Conservation (phyloP, 2,329 filamentous ascomycete species). For the Alternaria triticina region DNA sequence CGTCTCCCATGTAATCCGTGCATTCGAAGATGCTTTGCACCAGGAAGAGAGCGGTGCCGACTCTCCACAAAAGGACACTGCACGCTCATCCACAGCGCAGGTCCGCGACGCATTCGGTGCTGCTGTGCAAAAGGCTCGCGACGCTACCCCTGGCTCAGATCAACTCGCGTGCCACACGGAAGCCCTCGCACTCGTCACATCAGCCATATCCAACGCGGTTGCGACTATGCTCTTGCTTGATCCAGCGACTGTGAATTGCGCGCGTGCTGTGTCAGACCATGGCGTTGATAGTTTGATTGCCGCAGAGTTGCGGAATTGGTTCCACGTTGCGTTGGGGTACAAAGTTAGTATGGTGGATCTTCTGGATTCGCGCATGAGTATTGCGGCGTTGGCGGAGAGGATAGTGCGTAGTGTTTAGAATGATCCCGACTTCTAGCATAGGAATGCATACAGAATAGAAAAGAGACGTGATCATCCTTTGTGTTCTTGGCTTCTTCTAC, state of each 20-base stretch:
- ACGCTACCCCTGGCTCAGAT: background rate
- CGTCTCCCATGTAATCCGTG: conserved; percentile 31
- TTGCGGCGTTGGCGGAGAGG: background rate
- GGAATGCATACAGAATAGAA: too few species aligned
- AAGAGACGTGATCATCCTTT: background rate
- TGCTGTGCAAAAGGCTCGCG: background rate
- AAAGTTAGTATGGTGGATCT: conserved; percentile 8
- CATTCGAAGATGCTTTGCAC: conserved; percentile 26
- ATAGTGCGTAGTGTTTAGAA: background rate
- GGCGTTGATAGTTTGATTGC: conserved; percentile 22
- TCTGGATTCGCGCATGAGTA: background rate
- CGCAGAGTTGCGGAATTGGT: conserved; percentile 21
- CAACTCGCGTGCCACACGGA: background rate
- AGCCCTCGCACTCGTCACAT: background rate
- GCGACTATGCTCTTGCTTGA: conserved; percentile 13
- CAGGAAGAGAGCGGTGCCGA: background rate
- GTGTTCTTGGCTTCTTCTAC: background rate
- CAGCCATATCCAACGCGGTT: background rate
- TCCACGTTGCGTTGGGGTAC: conserved; percentile 3
- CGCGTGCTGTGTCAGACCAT: conserved; percentile 2
- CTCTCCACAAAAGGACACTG: background rate
- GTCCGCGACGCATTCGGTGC: background rate
- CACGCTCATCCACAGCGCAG: background rate
- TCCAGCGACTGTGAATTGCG: conserved; percentile 2
- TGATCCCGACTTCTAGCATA: too few species aligned